phyloP scores from a whole-genome alignment of 2,329 filamentous ascomycete species.

The Phaeosphaeria sp. region DNA sequence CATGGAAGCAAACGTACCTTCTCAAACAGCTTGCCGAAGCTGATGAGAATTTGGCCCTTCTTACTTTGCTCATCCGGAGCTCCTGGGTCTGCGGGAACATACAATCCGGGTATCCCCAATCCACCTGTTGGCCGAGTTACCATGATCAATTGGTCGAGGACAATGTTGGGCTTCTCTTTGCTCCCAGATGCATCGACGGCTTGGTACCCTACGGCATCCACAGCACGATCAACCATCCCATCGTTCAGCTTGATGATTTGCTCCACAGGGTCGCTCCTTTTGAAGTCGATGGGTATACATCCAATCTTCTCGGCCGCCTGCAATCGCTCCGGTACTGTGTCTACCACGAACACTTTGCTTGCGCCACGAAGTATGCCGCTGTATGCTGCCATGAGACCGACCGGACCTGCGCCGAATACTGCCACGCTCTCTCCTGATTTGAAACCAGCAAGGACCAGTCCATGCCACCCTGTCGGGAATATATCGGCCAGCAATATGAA shows the following conservation, averaged over 20 bases:
- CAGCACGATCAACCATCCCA: slow-evolving; percentile 68
- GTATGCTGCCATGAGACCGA: slow-evolving; percentile 72
- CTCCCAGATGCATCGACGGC: slow-evolving; percentile 62
- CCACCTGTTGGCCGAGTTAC: slow-evolving; percentile 69
- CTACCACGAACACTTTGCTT: slow-evolving; percentile 67
- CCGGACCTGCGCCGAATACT: slow-evolving; percentile 67
- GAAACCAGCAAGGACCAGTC: slow-evolving; percentile 65
- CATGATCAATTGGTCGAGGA: slow-evolving; percentile 68
- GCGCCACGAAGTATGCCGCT: slow-evolving; percentile 67
- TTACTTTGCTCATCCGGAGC: slow-evolving; percentile 66
- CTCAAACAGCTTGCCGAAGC: slow-evolving; percentile 73
- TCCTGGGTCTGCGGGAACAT: slow-evolving; percentile 64
- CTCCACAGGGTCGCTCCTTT: slow-evolving; percentile 64
- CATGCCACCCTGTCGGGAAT: slow-evolving; percentile 64
- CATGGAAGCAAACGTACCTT: slow-evolving; percentile 55
- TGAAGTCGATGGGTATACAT: slow-evolving; percentile 67
- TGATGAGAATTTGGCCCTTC: slow-evolving; percentile 69
- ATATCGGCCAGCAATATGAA: slow-evolving; percentile 62
- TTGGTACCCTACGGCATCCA: slow-evolving; percentile 72
- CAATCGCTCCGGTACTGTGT: slow-evolving; percentile 67
- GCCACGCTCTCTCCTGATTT: slow-evolving; percentile 67
- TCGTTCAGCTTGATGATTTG: slow-evolving; percentile 66
- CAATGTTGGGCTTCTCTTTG: slow-evolving; percentile 68
- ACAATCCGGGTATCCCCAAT: slow-evolving; percentile 66
- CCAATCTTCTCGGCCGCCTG: slow-evolving; percentile 68